Evolutionary conservation across 768 basidiomycete species (phyloP), one percentile per base, ranked within the genome.

Genomic region (Collybia mongolica): DNA sequence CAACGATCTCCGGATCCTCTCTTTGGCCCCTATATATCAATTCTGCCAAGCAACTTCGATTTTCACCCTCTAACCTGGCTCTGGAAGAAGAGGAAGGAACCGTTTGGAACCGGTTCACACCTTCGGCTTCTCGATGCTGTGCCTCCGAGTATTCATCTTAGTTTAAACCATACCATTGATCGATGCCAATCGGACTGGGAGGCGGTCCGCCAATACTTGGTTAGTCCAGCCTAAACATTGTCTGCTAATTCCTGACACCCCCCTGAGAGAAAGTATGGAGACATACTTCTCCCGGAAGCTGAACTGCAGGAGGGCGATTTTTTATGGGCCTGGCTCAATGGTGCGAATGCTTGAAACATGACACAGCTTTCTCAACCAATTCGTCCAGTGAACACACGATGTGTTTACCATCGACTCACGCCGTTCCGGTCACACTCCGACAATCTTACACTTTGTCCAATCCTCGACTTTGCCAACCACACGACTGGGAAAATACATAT

Each of bases 381-480:
- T 46, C 29, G 14, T 58, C 11, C 28, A 93, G 93, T 97, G 50
- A 98, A 98, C 65, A 98, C 95, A 5, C 83, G 96, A 42, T 93
- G 89, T 63, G 81, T 98, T 18, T 93, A 82, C 65, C 81, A 83
- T 62, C 84, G 79, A 52, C 65, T 85, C 38, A 79, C 72, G 55
- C 59, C 68, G 23, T 61, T 66, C 15, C 72, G 67, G 43, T 73
- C 77, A 9, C 75, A 85, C 57, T 74, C 81, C 23, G 81, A 93
- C 64, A 94, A 96, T 61, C 68, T 94, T 52, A 90, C 93, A 0
- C 74, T 98, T 51, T 90, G 90, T 53, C 96, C 96, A 7, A 75
- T 97, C 28, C 73, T 97, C 46, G 96, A 98, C 69, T 87, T 98
- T 54, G 91, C 91, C 12, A 97, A 97, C 58, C 94, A 97, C 56